Evolutionary conservation across 371 early-diverging fungal genomes (phyloP), one percentile per base, ranked within the genome.

Genomic region (Mucor velutinosus): DNA sequence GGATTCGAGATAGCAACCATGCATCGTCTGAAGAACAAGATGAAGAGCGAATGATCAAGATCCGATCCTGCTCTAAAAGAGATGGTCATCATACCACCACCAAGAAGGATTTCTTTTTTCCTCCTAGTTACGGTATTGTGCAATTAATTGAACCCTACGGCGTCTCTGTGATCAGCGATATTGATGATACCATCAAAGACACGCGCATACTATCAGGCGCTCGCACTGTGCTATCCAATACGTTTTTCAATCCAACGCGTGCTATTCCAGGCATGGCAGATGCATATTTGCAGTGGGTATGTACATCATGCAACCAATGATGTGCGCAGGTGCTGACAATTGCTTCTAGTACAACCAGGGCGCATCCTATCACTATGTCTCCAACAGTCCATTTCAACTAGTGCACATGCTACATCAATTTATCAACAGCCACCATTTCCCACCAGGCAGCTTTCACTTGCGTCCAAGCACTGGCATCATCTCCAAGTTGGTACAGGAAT

Each of bases 131-230:
- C 43, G 83, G 83, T 1, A 60, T 73, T 1, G 83, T 85, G 17
- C 77, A 81, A 35, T 68, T 93, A 27, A 76, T 93, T 60, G 79
- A 82, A 2, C 83, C 81, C 5, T 58, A 60, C 3, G 93, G 95
- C 2, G 71, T 92, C 8, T 93, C 94, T 1, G 65, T 95, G 7
- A 92, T 95, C 49, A 89, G 89, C 1, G 95, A 95, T 73, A 90
- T 95, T 58, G 95, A 95, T 80, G 95, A 94, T 70, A 95, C 94
- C 12, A 95, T 94, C 78, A 94, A 94, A 76, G 86, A 90, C 25
- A 91, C 93, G 3, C 79, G 88, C 45, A 89, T 95, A 17, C 74
- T 87, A 11, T 76, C 69, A 7, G 94, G 94, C 27, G 86, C 87
- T 49, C 81, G 81, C 43, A 85, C 86, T 1, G 89, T 93, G 0